phyloP scores from a whole-genome alignment of 441 rosid species.

The Breynia disticha region DNA sequence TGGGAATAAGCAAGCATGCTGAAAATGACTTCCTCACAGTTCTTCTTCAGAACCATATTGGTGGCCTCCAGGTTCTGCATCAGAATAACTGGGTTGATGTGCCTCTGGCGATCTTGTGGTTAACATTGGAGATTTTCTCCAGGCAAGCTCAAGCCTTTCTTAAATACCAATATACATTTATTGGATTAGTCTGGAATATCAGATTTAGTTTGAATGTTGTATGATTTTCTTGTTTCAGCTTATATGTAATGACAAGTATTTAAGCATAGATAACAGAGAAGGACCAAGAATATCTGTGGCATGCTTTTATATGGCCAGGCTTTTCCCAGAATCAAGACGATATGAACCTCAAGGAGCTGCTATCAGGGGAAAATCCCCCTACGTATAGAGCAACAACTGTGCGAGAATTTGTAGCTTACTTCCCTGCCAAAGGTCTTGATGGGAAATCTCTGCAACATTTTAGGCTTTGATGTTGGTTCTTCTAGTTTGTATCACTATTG shows the following conservation, averaged over 20 bases:
- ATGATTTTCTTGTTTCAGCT: conserved; percentile 27
- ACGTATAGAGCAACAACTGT: conserved; percentile 30
- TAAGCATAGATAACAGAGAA: too few relatives aligned
- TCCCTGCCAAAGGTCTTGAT: conserved; percentile 31
- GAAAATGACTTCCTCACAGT: conserved; percentile 42
- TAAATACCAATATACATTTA: background rate
- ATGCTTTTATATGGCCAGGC: conserved; percentile 31
- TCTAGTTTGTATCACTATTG: too few relatives aligned
- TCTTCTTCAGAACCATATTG: conserved; percentile 54
- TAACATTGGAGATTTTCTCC: conserved; percentile 45
- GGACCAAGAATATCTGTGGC: conserved; percentile 55
- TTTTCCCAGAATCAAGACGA: conserved; percentile 17
- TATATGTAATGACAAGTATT: conserved; percentile 38
- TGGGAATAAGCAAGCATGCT: conserved; percentile 34
- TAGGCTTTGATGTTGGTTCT: conserved; percentile 27
- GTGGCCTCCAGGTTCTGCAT: conserved; percentile 54
- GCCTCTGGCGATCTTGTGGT: conserved; percentile 39
- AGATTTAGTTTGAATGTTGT: background rate
- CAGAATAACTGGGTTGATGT: conserved; percentile 43
- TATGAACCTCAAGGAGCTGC: conserved; percentile 52
- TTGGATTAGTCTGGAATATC: background rate
- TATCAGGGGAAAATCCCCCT: conserved; percentile 45
- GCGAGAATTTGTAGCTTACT: conserved; percentile 23
- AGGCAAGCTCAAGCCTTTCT: conserved; percentile 20
- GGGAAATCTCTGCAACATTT: conserved; percentile 33